phyloP scores from a whole-genome alignment of 768 basidiomycete species.

The Leccinum uliginosum region DNA sequence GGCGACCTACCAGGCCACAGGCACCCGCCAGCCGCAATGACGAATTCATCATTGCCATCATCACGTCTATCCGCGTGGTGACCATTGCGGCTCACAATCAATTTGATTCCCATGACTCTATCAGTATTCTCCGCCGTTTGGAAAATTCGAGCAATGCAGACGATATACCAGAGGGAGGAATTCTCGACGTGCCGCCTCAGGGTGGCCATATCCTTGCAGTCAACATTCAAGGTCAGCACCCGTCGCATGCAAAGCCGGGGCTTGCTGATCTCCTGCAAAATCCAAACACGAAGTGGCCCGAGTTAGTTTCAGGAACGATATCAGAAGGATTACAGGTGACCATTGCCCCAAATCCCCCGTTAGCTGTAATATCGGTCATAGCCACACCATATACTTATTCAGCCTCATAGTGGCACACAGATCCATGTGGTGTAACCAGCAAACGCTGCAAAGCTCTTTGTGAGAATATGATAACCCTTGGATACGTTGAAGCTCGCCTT shows the following conservation, averaged over 20 bases:
- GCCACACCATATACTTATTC: conserved; percentile 30
- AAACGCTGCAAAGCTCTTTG: no score
- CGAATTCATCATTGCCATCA: conserved; percentile 6
- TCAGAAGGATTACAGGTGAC: conserved; percentile 26
- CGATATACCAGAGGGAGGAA: conserved; percentile 26
- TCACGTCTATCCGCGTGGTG: conserved; percentile 13
- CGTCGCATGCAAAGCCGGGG: neutral
- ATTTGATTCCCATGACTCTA: conserved; percentile 20
- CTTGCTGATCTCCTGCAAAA: conserved; percentile 22
- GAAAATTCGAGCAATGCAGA: conserved; percentile 28
- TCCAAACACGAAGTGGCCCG: conserved; percentile 18
- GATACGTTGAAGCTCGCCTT: conserved; percentile 1
- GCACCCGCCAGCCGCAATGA: neutral
- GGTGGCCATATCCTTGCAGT: conserved; percentile 19
- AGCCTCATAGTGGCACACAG: conserved; percentile 21
- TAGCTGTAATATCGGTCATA: neutral
- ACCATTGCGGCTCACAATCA: conserved; percentile 11
- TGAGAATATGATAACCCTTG: neutral
- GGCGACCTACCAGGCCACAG: neutral
- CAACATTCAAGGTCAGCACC: neutral
- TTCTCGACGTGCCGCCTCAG: conserved; percentile 25
- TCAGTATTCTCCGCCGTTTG: conserved; percentile 14
- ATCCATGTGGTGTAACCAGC: neutral
- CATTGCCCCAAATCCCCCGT: conserved; percentile 26
- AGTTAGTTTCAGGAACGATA: conserved; percentile 28